Percentiles rank a stretch among this genome's conserved stretches.
phyloP scores from a whole-genome alignment of 805 yeast genomes.

The Yarrowia alimentaria region DNA sequence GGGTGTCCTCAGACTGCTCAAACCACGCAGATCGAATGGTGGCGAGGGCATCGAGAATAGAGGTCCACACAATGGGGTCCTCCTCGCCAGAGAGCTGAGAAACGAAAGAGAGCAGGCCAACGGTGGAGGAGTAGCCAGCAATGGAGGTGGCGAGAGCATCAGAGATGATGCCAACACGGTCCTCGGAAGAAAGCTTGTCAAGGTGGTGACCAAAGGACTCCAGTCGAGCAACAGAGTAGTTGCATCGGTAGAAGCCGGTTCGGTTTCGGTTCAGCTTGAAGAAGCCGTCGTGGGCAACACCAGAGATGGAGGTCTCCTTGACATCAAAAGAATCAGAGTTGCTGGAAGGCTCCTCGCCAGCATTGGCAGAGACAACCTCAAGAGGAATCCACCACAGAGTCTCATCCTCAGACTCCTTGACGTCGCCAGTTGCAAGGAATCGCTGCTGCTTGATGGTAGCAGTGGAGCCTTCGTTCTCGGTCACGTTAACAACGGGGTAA shows the following conservation, averaged over 20 bases:
- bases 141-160: constrained; percentile 71
- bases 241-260: constrained; percentile 72
- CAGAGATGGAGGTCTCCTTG: constrained; percentile 29
- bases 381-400: constrained; percentile 51
- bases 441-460: constrained; percentile 55
- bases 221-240: constrained; percentile 69
- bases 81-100: constrained; percentile 50
- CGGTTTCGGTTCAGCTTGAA: constrained; percentile 68
- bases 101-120: constrained; percentile 52
- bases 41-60: constrained; percentile 46
- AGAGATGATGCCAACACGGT: constrained; percentile 76
- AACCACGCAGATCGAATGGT: constrained; percentile 41
- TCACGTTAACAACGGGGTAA: constrained; percentile 68
- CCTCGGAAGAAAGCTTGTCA: constrained; percentile 65
- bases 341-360: constrained; percentile 30
- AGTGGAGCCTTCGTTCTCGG: constrained; percentile 49
- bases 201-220: constrained; percentile 58
- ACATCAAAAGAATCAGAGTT: constrained; percentile 33
- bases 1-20: constrained; percentile 41
- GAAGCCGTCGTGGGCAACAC: constrained; percentile 30
- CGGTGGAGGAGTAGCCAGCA: constrained; percentile 66
- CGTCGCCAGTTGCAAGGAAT: constrained; percentile 74
- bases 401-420: constrained; percentile 67
- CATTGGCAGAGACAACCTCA: constrained; percentile 34
- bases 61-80: constrained; percentile 59